These are phyloP conservation scores for Melastoma candidum DNA, from an alignment of 441 rosid species.

Conservation along the genomic window DNA sequence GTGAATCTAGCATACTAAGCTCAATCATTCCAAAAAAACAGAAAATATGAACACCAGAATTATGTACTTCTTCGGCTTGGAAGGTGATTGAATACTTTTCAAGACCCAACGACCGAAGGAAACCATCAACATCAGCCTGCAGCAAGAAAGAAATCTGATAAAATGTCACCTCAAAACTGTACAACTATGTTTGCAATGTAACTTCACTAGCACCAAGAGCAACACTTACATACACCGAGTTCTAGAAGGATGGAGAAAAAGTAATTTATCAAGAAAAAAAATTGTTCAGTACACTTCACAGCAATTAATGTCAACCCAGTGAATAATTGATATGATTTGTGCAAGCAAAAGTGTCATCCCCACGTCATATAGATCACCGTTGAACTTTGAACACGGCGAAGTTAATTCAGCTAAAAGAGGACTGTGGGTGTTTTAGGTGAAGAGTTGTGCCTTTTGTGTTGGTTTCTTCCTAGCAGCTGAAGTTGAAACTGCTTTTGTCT, in stretches of 20 bases:
- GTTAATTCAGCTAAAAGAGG: no score
- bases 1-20: background rate
- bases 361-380: no score
- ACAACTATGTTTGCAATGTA: no score
- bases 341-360: no score
- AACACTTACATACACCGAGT: no score
- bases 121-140: conserved; percentile 78
- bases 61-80: conserved; percentile 87
- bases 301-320: no score
- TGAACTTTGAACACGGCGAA: no score
- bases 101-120: conserved; percentile 82
- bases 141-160: conserved; percentile 18
- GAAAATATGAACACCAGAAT: background rate
- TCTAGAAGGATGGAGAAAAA: no score
- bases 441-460: conserved; percentile 45
- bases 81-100: conserved; percentile 81
- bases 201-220: no score
- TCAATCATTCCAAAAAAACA: background rate
- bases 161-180: background rate
- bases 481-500: conserved; percentile 39
- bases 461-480: conserved; percentile 44
- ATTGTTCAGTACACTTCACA: no score
- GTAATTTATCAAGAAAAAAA: no score
- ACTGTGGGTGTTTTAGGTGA: background rate
- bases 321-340: no score